A percentile compares a stretch with the other conserved stretches of the same genome.
These are phyloP conservation scores for Bipolaris cookei DNA, from an alignment of 2,329 filamentous ascomycete genomes.

Conservation along the genomic window DNA sequence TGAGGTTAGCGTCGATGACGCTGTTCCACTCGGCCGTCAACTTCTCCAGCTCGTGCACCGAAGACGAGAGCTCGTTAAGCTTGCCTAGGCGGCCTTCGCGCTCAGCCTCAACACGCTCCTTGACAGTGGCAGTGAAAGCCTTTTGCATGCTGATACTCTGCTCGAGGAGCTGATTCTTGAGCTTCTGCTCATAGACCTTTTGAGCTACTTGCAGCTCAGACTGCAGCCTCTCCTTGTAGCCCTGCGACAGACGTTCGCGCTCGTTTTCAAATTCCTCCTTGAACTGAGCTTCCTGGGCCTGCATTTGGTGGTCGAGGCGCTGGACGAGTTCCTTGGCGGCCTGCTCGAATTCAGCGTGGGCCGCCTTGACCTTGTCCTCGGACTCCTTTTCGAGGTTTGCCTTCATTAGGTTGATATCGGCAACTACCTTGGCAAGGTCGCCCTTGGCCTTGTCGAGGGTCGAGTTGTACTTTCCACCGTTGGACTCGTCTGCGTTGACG, in stretches of 20 bases:
- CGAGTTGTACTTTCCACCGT: conserved; percentile 73
- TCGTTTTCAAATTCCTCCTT: conserved; percentile 87
- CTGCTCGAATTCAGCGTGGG: conserved; percentile 80
- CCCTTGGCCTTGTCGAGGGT: conserved; percentile 86
- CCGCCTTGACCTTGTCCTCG: conserved; percentile 73
- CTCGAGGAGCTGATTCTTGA: conserved; percentile 85
- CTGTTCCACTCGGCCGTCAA: conserved; percentile 89
- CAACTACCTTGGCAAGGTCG: conserved; percentile 77
- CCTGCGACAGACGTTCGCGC: conserved; percentile 76
- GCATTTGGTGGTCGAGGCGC: conserved; percentile 84
- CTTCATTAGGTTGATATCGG: conserved; percentile 78
- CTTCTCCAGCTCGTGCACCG: conserved; percentile 82
- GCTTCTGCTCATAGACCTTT: conserved; percentile 79
- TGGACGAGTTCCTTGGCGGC: conserved; percentile 86
- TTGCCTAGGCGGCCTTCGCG: conserved; percentile 85
- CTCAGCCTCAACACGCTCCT: conserved; percentile 84
- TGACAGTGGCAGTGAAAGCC: conserved; percentile 79
- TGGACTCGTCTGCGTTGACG: conserved; percentile 82
- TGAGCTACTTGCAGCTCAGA: conserved; percentile 80
- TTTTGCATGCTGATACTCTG: conserved; percentile 89
- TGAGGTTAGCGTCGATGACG: conserved; percentile 86
- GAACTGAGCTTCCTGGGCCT: conserved; percentile 80
- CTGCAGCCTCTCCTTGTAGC: conserved; percentile 80
- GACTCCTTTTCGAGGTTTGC: conserved; percentile 71
- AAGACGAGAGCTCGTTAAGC: conserved; percentile 77